Conservation (phyloP, 1,139 yeast species). For the Hanseniaspora gamundiae region DNA sequence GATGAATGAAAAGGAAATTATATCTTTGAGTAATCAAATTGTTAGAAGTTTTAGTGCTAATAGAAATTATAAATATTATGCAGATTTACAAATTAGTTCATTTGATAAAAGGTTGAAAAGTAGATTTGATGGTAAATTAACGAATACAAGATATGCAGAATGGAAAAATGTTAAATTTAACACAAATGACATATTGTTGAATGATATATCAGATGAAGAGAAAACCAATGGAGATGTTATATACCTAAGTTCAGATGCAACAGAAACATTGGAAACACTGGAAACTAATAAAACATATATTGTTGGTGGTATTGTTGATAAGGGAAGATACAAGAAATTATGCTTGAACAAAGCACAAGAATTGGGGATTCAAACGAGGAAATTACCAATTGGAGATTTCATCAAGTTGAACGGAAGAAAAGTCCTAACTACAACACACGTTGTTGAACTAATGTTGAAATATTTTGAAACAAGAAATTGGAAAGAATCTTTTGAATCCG, state of each 20-base stretch:
- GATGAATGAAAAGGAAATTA: conserved; percentile 73
- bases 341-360: conserved; percentile 74
- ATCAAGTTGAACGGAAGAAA: conserved; percentile 74
- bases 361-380: conserved; percentile 59
- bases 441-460: conserved; percentile 69
- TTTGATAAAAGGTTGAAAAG: conserved; percentile 53
- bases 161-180: conserved; percentile 58
- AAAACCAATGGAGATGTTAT: conserved; percentile 32
- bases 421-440: conserved; percentile 90
- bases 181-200: conserved; percentile 31
- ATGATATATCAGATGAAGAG: conserved; percentile 12
- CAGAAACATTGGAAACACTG: conserved; percentile 46
- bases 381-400: conserved; percentile 79
- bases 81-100: conserved; percentile 50
- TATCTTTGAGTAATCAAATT: conserved; percentile 68
- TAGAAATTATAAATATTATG: conserved; percentile 46
- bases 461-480: conserved; percentile 73
- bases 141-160: conserved; percentile 38
- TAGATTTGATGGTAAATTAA: conserved; percentile 55
- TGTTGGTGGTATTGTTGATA: conserved; percentile 94
- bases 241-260: conserved; percentile 83
- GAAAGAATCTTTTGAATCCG: conserved; percentile 75
- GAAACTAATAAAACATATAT: conserved; percentile 66
- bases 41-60: conserved; percentile 74
- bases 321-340: conserved; percentile 74